These are phyloP conservation scores for Kwoniella europaea DNA, from an alignment of 768 basidiomycete species.

Conservation along the genomic window DNA sequence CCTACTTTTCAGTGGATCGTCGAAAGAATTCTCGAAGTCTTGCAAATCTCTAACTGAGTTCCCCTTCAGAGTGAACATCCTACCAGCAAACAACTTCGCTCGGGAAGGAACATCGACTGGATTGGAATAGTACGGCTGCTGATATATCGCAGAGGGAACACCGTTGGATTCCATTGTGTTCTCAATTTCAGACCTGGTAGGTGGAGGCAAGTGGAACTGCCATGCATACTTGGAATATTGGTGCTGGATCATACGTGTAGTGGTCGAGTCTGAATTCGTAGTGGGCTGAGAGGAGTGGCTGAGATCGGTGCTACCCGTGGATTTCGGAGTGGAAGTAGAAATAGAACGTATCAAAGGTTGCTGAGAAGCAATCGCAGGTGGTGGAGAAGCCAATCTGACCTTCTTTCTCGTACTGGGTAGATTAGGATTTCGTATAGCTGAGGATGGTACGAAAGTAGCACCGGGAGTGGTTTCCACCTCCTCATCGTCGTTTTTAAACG, in stretches of 20 bases:
- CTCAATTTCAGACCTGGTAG: conserved; percentile 20
- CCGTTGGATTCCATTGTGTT: conserved; percentile 58
- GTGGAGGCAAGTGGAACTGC: conserved; percentile 27
- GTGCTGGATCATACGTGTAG: background rate
- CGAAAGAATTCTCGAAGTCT: conserved; percentile 63
- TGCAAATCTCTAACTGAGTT: conserved; percentile 67
- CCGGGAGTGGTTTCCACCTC: conserved; percentile 11
- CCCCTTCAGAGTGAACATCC: conserved; percentile 73
- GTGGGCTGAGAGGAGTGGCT: conserved; percentile 16
- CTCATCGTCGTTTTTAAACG: conserved; percentile 14
- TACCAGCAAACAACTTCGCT: conserved; percentile 78
- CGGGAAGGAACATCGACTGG: conserved; percentile 70
- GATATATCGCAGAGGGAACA: conserved; percentile 70
- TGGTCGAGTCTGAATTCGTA: conserved; percentile 28
- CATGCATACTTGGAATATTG: conserved; percentile 36
- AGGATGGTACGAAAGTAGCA: conserved; percentile 13
- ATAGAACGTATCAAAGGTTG: conserved; percentile 18
- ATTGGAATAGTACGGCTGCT: conserved; percentile 78
- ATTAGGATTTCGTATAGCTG: conserved; percentile 6
- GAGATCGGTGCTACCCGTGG: background rate
- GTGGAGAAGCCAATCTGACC: conserved; percentile 43
- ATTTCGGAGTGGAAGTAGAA: conserved; percentile 10
- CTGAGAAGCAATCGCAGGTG: conserved; percentile 22
- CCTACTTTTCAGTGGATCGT: background rate
- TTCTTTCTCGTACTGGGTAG: conserved; percentile 34